These are phyloP conservation scores for Handroanthus guayacan DNA, from an alignment of 257 asterid species.

Conservation along the genomic window DNA sequence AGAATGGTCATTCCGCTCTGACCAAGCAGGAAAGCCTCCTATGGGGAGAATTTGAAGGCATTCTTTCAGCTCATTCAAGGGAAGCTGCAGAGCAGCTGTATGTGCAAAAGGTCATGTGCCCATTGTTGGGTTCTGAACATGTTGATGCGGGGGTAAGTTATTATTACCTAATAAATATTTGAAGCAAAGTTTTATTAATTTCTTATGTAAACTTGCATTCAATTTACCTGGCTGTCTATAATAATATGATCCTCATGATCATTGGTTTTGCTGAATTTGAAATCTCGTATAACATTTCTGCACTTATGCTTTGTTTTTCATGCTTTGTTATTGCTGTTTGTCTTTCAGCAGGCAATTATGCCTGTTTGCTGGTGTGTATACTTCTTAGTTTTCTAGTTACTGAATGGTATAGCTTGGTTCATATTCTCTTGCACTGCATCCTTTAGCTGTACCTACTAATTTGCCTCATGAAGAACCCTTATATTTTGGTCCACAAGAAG, in stretches of 20 bases:
- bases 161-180: conserved; percentile 12
- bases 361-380: neutral
- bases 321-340: conserved; percentile 30
- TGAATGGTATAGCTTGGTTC: neutral
- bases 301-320: neutral
- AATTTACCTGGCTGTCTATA: neutral
- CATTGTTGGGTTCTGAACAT: conserved; percentile 80
- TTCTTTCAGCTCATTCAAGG: conserved; percentile 75
- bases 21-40: conserved; percentile 61
- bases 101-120: conserved; percentile 79
- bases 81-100: conserved; percentile 73
- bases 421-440: conserved; percentile 23
- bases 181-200: conserved; percentile 4
- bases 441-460: conserved; percentile 8
- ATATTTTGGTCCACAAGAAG: neutral
- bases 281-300: neutral
- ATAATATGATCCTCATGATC: neutral
- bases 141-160: conserved; percentile 91
- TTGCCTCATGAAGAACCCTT: conserved; percentile 20
- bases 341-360: conserved; percentile 11
- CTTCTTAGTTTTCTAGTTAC: conserved; percentile 15
- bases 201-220: neutral
- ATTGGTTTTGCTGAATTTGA: conserved; percentile 9
- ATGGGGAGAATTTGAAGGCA: conserved; percentile 70
- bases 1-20: conserved; percentile 61